These are phyloP conservation scores for Cladorrhinum sp. DNA, from an alignment of 2,329 filamentous ascomycete species.

Conservation along the genomic window DNA sequence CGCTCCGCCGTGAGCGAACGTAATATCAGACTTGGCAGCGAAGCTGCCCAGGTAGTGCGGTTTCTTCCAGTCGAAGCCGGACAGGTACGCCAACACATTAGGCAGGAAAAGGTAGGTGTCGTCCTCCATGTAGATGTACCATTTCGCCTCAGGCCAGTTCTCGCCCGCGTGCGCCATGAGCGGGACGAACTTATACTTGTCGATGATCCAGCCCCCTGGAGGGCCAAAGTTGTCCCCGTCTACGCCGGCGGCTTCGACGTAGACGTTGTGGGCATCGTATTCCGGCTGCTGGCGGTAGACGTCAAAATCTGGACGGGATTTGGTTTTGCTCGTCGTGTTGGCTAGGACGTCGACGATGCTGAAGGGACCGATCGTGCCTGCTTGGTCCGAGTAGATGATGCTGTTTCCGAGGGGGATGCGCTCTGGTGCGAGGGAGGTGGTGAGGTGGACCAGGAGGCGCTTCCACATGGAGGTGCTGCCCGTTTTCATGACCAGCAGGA, in stretches of 20 bases:
- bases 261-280: conserved; percentile 14
- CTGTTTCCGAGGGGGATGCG: conserved; percentile 12
- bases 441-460: conserved; percentile 15
- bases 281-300: conserved; percentile 15
- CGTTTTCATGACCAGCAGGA: conserved; percentile 17
- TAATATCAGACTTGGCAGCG: conserved; percentile 12
- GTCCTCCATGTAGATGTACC: conserved; percentile 22
- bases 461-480: conserved; percentile 19
- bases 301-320: conserved; percentile 12
- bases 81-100: conserved; percentile 13
- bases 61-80: conserved; percentile 8
- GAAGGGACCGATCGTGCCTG: conserved; percentile 9
- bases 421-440: conserved; percentile 10
- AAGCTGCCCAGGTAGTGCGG: conserved; percentile 18
- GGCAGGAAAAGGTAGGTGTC: conserved; percentile 18
- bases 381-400: conserved; percentile 13
- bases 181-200: conserved; percentile 19
- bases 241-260: conserved; percentile 14
- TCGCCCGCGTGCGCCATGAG: conserved; percentile 16
- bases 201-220: conserved; percentile 17
- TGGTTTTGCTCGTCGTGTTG: conserved; percentile 9
- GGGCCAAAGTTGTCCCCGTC: conserved; percentile 19
- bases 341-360: conserved; percentile 14
- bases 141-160: conserved; percentile 15
- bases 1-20: conserved; percentile 16